phyloP scores from a whole-genome alignment of 2,329 filamentous ascomycete species.

The Fragosphaeria purpurea region DNA sequence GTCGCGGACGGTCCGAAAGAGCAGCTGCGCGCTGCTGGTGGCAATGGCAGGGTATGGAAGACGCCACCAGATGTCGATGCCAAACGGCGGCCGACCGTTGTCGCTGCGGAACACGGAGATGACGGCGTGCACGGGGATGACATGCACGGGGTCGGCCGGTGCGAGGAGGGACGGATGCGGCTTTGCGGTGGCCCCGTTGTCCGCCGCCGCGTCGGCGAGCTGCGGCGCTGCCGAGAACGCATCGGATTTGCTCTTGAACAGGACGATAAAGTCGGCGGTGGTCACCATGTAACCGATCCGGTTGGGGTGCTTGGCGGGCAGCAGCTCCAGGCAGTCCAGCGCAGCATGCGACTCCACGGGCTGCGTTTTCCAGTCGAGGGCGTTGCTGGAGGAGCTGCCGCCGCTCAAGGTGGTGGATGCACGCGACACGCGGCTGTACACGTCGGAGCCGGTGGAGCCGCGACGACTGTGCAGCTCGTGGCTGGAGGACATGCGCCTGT shows the following conservation, averaged over 20 bases:
- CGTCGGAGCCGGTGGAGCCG: constrained; percentile 21
- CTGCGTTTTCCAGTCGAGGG: constrained; percentile 24
- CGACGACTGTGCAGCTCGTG: constrained; percentile 15
- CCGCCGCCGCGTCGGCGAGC: constrained; percentile 22
- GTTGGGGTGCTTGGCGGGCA: constrained; percentile 30
- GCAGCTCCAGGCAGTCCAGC: constrained; percentile 27
- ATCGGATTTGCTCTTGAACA: constrained; percentile 37
- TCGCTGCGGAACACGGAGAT: constrained; percentile 45
- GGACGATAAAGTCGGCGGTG: constrained; percentile 39
- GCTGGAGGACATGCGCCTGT: constrained; percentile 12
- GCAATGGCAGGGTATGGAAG: constrained; percentile 31
- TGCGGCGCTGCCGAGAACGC: constrained; percentile 34
- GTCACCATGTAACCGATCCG: constrained; percentile 43
- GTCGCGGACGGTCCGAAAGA: constrained; percentile 38
- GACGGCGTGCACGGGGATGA: constrained; percentile 39
- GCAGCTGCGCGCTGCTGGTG: constrained; percentile 38
- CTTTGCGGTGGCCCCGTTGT: constrained; percentile 11
- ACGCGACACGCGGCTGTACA: constrained; percentile 16
- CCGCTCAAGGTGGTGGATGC: constrained; percentile 18
- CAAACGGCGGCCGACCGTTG: constrained; percentile 37
- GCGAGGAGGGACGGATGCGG: constrained; percentile 9
- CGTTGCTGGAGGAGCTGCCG: constrained; percentile 17
- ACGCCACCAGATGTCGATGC: constrained; percentile 49
- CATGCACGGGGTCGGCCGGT: constrained; percentile 24
- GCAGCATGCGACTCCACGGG: constrained; percentile 28